These are phyloP conservation scores for Fusarium sp. DNA, from an alignment of 2,329 filamentous ascomycete species.

Conservation along the genomic window DNA sequence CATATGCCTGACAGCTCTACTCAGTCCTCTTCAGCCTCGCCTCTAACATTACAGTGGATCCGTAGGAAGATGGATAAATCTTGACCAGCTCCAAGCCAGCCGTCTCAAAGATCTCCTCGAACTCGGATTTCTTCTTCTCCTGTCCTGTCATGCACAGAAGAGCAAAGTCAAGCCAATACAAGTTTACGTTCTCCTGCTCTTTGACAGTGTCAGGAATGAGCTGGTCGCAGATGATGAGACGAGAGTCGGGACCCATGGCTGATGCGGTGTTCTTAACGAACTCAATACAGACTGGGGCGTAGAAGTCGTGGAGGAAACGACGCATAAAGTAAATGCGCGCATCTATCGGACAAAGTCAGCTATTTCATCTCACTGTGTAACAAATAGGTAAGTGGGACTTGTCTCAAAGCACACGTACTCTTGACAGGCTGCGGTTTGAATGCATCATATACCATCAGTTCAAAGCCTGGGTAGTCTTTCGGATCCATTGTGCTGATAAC, in stretches of 20 bases:
- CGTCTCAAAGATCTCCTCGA: constrained; percentile 47
- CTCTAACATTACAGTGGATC: constrained; percentile 50
- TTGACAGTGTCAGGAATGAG: constrained; percentile 49
- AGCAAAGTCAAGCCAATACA: constrained; percentile 50
- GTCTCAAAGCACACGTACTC: constrained; percentile 14
- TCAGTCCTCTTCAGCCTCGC: constrained; percentile 39
- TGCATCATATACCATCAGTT: constrained; percentile 42
- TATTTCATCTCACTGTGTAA: accelerated
- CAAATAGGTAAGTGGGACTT: accelerated
- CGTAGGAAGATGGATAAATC: constrained; percentile 47
- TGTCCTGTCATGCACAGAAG: constrained; percentile 48
- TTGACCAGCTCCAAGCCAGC: constrained; percentile 50
- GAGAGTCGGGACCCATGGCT: constrained; percentile 49
- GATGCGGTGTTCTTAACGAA: constrained; percentile 48
- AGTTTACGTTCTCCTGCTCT: constrained; percentile 39
- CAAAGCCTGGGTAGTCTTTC: constrained; percentile 40
- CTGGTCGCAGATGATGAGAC: constrained; percentile 51
- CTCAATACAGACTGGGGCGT: constrained; percentile 46
- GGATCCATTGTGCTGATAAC: constrained; percentile 43
- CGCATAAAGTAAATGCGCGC: constrained; percentile 51
- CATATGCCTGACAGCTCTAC: not conserved
- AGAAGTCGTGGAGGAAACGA: constrained; percentile 50
- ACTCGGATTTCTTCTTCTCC: constrained; percentile 49
- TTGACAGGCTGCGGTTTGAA: constrained; percentile 39
- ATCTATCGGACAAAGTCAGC: constrained; percentile 34